Percentiles rank a stretch among this genome's conserved stretches.
Conservation (phyloP, 371 early-diverging fungal genomes). For the Apophysomyces trapeziformis region DNA sequence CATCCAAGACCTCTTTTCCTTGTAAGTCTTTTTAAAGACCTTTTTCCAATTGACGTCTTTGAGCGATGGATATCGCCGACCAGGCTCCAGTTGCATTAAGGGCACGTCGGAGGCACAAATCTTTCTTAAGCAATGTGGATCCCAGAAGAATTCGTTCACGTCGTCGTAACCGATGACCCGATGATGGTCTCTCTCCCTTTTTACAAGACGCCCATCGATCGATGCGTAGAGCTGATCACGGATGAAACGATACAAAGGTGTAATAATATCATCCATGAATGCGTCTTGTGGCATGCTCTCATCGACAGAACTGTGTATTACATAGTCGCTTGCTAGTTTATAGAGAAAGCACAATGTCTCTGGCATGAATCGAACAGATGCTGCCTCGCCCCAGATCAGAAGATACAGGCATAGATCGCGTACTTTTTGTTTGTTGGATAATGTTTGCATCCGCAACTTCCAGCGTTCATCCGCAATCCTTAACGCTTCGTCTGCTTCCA, state of each 20-base stretch:
- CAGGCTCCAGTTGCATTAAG: slow-evolving; percentile 61
- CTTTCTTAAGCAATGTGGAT: slow-evolving; percentile 63
- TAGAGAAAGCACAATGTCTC: slow-evolving; percentile 85
- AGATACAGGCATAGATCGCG: slow-evolving; percentile 81
- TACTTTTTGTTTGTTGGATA: slow-evolving; percentile 70
- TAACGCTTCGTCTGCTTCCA: slow-evolving; percentile 26
- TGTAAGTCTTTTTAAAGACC: slow-evolving; percentile 81
- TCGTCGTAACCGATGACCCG: slow-evolving; percentile 86
- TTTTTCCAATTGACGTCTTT: slow-evolving; percentile 70
- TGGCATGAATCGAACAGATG: slow-evolving; percentile 77
- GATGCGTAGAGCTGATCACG: slow-evolving; percentile 76
- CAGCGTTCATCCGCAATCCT: slow-evolving; percentile 64
- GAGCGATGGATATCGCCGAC: slow-evolving; percentile 64
- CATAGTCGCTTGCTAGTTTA: slow-evolving; percentile 71
- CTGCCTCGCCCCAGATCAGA: slow-evolving; percentile 88
- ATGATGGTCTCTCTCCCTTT: slow-evolving; percentile 80
- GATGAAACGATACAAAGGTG: slow-evolving; percentile 78
- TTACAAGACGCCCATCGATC: slow-evolving; percentile 62
- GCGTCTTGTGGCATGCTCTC: slow-evolving; percentile 21
- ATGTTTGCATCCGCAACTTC: slow-evolving; percentile 68
- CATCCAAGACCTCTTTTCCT: slow-evolving; percentile 82
- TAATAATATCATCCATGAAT: slow-evolving; percentile 68
- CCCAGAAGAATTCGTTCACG: slow-evolving; percentile 88
- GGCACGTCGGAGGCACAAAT: slow-evolving; percentile 54
- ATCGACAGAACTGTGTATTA: slow-evolving; percentile 52